Base-by-base conservation (phyloP, 78 protist species). In the Dictyostelium intermedium region DNA sequence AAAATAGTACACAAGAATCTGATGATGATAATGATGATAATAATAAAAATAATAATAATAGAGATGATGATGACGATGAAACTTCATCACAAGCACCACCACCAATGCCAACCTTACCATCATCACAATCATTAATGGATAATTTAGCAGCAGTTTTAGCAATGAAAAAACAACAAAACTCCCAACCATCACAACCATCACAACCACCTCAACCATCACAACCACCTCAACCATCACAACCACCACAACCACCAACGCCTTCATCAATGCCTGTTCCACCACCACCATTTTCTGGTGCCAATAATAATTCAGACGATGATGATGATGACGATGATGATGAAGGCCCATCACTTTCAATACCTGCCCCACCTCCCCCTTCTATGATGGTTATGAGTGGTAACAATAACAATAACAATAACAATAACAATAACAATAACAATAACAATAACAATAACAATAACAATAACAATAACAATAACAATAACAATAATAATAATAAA, bases 371-470 rank as follows among this genome's bases (percentile, higher is more conserved):
- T 8, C 39, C 79, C 30, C 45, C 79, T 66, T 66, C 35, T 25
- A 66, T 66, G 35, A 66, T 66, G 35, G 18, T 25, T 7, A 25
- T 13, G 14, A 27, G 3, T 25, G n/a, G 47, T 3, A 20, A 23
- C 7, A 43, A 77, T 77, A 43, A 77, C 11, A 37, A 37, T 35
- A 37, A 73, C 13, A 27, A 69, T 23, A 27, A n/a, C 5, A 45
- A 34, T 13, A 79, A 86, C 66, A 77, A 56, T 14, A 85, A 86
- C 18, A 82, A 84, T 72, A 81, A 84, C 6, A 80, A 84, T 30
- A 81, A 84, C 72, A 69, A 84, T 32, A 43, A 47, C 30, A 47
- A 70, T 6, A 27, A 72, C 16, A 39, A 84, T 70, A 61, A 69
- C 32, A 16, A 23, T 18, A 43, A 77, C 41, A n/a, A 77, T n/a